Evolutionary conservation across 345 rosid species (phyloP), one percentile per base, ranked within the genome.

Genomic region (Pseudoturritis turrita): DNA sequence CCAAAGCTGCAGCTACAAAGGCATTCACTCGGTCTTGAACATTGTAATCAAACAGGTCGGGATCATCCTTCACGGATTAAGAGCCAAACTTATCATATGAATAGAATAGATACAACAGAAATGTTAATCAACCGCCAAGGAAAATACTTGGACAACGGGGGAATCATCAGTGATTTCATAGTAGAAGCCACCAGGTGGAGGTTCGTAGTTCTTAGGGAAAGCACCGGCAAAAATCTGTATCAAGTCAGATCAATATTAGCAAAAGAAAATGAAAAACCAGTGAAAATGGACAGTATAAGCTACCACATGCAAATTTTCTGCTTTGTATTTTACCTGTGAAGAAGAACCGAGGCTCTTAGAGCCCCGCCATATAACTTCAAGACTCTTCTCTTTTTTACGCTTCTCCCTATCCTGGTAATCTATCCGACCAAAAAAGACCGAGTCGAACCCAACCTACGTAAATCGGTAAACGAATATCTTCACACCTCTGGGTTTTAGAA

Each of bases 341-440:
- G 93, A 89, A 63, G 96, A 89, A 65, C 99, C 92, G 14, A 91
- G 85, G 81, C 91, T 91, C 86, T 79, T 83, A 33, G 97, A 95
- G 52, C 93, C 97, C 57, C 69, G 87, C 99, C 99, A 95, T 54
- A 95, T 80, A 83, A 89, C 96, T 83, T 95, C 99, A 62, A 95
- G 99, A 59, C 88, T 91, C 80, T 89, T 95, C 70, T 95, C 96
- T 36, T 62, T 81, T 62, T 77, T 82, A 62, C 97, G 96, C 81
- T 95, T 91, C 44, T 55, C 86, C 82, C 89, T 79, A 40, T 95
- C 99, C 82, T 95, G 99, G 82, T 95, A 91, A 76, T 95, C 99
- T 68, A 95, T 91, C 69, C 99, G 91, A 21, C 93, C 92, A 72
- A 84, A 91, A 89, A 85, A 95, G 59, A 95, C 73, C 1, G 97